These are phyloP conservation scores for Leishmania turanica DNA, from an alignment of 208 protist genomes.

Conservation along the genomic window DNA sequence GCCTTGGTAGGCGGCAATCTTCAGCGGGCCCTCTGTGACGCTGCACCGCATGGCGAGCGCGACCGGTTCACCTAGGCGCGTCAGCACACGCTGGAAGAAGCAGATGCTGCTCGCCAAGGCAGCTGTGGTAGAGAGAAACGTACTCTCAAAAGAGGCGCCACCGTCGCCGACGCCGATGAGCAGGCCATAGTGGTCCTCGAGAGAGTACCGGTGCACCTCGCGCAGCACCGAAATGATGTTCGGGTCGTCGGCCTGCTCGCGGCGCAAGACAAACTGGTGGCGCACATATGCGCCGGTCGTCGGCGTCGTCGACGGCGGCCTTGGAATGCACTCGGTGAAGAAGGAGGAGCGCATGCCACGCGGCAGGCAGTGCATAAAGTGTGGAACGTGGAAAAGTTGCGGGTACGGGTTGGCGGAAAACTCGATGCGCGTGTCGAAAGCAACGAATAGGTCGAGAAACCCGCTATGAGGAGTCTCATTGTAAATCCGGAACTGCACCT, in stretches of 20 bases:
- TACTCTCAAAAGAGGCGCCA: constrained; percentile 73
- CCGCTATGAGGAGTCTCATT: constrained; percentile 68
- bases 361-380: constrained; percentile 65
- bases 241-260: constrained; percentile 57
- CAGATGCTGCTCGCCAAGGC: constrained; percentile 81
- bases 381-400: constrained; percentile 54
- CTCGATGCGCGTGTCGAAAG: constrained; percentile 71
- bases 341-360: constrained; percentile 74
- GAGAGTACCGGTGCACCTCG: constrained; percentile 86
- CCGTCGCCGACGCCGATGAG: constrained; percentile 66
- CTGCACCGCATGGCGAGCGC: constrained; percentile 59
- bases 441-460: constrained; percentile 74
- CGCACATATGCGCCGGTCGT: constrained; percentile 71
- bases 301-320: constrained; percentile 52
- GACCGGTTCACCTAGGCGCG: constrained; percentile 64
- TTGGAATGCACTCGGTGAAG: constrained; percentile 60
- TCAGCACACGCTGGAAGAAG: constrained; percentile 81
- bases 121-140: constrained; percentile 72
- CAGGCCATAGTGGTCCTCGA: constrained; percentile 83
- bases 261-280: constrained; percentile 57
- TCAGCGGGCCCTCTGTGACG: constrained; percentile 67
- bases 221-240: constrained; percentile 62
- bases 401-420: constrained; percentile 60
- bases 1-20: constrained; percentile 77
- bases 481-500: constrained; percentile 74